A percentile compares a stretch with the other conserved stretches of the same genome.
These are phyloP conservation scores for Apiotrichum sp. DNA, from an alignment of 1,284 basidiomycete genomes.

Conservation along the genomic window DNA sequence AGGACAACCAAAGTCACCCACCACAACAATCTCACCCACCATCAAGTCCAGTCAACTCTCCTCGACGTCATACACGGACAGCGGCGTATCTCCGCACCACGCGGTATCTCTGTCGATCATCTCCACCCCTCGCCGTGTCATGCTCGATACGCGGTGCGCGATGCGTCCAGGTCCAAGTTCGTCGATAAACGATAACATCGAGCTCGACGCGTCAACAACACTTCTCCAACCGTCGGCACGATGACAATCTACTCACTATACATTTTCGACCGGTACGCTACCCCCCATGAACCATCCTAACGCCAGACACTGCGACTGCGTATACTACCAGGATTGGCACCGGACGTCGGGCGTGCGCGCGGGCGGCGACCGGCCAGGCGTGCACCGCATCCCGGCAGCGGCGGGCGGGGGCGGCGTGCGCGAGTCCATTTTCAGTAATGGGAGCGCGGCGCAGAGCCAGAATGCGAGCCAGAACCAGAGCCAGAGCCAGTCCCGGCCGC, in stretches of 20 bases:
- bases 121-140: background rate
- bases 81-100: background rate
- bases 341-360: slow-evolving; percentile 65
- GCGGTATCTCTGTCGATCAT: background rate
- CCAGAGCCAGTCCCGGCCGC: too few species aligned
- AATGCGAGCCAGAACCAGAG: too few species aligned
- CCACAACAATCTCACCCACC: too few species aligned
- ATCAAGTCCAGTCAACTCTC: background rate
- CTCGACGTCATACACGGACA: slow-evolving; percentile 3
- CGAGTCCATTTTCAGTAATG: slow-evolving; percentile 30
- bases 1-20: too few species aligned
- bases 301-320: slow-evolving; percentile 73
- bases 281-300: background rate
- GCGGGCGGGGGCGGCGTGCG: slow-evolving; percentile 8
- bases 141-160: too few species aligned
- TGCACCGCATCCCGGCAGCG: slow-evolving; percentile 55
- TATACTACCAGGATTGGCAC: slow-evolving; percentile 93
- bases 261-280: slow-evolving; percentile 71
- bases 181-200: too few species aligned
- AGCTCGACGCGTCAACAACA: too few species aligned
- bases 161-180: too few species aligned
- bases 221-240: too few species aligned
- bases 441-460: background rate
- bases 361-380: slow-evolving; percentile 65
- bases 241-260: slow-evolving; percentile 86